phyloP scores from a whole-genome alignment of 2,329 filamentous ascomycete genomes.

The Teratosphaeria gauchensis region DNA sequence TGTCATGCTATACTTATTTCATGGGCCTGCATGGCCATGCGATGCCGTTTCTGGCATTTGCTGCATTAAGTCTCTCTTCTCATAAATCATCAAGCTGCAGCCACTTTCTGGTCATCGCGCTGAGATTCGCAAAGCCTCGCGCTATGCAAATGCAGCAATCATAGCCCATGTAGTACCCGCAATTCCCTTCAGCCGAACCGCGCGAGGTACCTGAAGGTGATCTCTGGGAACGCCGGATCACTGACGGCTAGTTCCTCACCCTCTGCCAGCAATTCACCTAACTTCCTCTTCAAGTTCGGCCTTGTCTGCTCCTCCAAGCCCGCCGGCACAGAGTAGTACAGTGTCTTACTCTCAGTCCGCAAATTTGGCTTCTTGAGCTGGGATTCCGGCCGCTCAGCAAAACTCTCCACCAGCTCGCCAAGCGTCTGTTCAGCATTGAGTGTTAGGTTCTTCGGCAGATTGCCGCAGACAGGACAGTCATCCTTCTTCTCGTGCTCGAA shows the following conservation, averaged over 20 bases:
- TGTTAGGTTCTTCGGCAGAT: conserved; percentile 63
- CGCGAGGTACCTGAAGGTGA: conserved; percentile 55
- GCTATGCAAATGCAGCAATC: not conserved
- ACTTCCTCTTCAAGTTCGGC: conserved; percentile 68
- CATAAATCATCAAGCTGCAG: no score
- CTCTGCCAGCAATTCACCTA: conserved; percentile 65
- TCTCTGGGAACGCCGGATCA: conserved; percentile 69
- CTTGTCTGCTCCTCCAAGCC: conserved; percentile 76
- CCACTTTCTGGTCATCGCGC: no score
- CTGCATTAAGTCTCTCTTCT: no score
- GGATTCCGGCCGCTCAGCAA: conserved; percentile 74
- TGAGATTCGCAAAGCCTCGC: not conserved
- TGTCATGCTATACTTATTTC: no score
- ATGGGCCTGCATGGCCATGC: no score
- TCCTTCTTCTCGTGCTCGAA: conserved; percentile 90
- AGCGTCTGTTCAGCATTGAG: conserved; percentile 65
- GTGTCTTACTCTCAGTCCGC: conserved; percentile 66
- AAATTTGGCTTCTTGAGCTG: conserved; percentile 92
- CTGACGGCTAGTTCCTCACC: conserved; percentile 88
- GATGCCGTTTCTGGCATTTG: no score
- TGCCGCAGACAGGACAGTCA: conserved; percentile 91
- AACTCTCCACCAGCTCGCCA: conserved; percentile 72
- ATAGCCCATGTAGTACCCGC: not conserved
- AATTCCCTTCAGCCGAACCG: conserved; percentile 6
- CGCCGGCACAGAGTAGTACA: conserved; percentile 81